Conservation (phyloP, 768 basidiomycete genomes). For the Tubosaeta sp. region DNA sequence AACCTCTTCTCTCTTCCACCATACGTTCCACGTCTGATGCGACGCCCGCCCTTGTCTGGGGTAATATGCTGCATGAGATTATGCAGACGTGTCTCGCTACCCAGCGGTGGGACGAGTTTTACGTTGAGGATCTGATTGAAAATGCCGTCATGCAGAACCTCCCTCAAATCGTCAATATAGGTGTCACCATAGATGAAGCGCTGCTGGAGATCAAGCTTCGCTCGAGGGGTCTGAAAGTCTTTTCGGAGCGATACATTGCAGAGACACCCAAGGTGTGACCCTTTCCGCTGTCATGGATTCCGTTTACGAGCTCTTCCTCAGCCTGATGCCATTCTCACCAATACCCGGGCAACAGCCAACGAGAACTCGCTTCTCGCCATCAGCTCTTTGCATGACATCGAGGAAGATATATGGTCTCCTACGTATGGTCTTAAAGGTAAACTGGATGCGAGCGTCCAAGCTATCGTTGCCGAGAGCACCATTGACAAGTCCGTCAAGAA, state of each 20-base stretch:
- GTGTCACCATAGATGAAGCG: conserved; percentile 57
- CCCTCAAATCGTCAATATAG: conserved; percentile 58
- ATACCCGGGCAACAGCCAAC: conserved; percentile 53
- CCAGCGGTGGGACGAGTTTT: conserved; percentile 57
- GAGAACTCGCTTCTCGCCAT: conserved; percentile 65
- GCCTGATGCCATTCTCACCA: conserved; percentile 61
- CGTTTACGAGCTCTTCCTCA: conserved; percentile 25
- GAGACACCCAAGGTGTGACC: conserved; percentile 55
- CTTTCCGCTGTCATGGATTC: neutral
- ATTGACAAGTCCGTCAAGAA: conserved; percentile 14
- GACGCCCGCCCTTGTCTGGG: conserved; percentile 77
- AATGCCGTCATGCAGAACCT: conserved; percentile 51
- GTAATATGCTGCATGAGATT: conserved; percentile 89
- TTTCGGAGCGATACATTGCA: conserved; percentile 64
- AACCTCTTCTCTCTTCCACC: conserved; percentile 72
- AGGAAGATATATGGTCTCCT: conserved; percentile 98
- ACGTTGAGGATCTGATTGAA: conserved; percentile 58
- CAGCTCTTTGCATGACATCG: conserved; percentile 73
- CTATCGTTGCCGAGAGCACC: conserved; percentile 50
- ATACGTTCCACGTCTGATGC: conserved; percentile 55
- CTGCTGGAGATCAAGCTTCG: conserved; percentile 55
- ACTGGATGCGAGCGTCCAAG: conserved; percentile 84
- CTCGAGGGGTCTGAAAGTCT: conserved; percentile 60
- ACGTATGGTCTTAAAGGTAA: conserved; percentile 95
- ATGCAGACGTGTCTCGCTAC: conserved; percentile 74